Conservation (phyloP, 176 grass and related monocot genomes). For the Carex cristatella region DNA sequence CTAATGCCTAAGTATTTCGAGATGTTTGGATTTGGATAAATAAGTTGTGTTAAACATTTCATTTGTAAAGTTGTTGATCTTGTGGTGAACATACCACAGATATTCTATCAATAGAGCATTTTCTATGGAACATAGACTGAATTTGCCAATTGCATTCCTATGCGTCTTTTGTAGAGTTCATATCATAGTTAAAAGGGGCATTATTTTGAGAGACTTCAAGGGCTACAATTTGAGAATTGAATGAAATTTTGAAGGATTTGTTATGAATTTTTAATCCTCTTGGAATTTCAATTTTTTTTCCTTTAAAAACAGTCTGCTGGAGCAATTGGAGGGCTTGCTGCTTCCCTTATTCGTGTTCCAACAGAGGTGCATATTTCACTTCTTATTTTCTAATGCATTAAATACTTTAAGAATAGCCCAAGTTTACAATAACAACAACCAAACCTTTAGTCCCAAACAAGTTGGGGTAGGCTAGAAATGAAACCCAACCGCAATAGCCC, state of each 20-base stretch:
- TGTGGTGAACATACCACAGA: background rate
- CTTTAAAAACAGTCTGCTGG: constrained; percentile 66
- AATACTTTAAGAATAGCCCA: background rate
- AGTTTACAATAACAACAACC: no score
- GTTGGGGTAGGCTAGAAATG: no score
- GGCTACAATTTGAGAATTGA: background rate
- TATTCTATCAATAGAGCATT: background rate
- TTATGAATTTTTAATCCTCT: background rate
- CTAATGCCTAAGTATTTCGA: background rate
- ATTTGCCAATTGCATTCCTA: background rate
- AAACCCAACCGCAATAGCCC: no score
- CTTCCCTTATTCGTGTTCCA: constrained; percentile 86
- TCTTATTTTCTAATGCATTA: background rate
- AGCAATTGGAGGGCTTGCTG: constrained; percentile 76
- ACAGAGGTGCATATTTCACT: constrained; percentile 58
- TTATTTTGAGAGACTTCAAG: background rate
- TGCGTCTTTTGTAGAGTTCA: background rate
- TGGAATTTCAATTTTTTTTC: constrained; percentile 8
- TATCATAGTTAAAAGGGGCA: background rate
- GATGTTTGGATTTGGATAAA: background rate
- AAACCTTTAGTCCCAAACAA: no score
- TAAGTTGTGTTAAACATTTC: background rate
- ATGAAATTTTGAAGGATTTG: background rate
- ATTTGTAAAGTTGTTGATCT: background rate
- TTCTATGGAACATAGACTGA: background rate